phyloP scores from a whole-genome alignment of 2,329 filamentous ascomycete genomes.

The Fusarium nematophilum region DNA sequence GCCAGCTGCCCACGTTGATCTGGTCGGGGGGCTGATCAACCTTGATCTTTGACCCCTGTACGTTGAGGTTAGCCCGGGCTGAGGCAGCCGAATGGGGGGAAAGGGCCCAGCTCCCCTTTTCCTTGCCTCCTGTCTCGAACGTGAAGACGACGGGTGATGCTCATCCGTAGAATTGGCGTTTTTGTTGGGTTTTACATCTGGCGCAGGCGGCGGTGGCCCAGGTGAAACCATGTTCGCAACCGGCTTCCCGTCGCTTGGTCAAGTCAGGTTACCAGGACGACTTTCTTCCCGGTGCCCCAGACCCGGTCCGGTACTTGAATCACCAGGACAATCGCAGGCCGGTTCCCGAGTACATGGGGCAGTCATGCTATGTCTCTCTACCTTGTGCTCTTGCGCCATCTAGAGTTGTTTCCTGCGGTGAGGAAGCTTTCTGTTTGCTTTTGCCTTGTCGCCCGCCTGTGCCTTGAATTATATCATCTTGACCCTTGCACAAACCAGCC shows the following conservation, averaged over 20 bases:
- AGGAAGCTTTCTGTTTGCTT: neutral
- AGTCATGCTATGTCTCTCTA: too few species aligned
- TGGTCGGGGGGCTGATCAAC: too few species aligned
- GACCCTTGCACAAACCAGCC: neutral
- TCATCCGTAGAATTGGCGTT: neutral
- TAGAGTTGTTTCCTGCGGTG: too few species aligned
- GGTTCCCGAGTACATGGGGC: neutral
- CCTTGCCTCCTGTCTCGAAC: too few species aligned
- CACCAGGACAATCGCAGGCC: neutral
- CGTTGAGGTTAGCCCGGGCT: too few species aligned
- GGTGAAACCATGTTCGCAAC: conserved; percentile 6
- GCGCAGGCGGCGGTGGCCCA: neutral
- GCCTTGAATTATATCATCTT: neutral
- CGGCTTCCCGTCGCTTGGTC: conserved; percentile 2
- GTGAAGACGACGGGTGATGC: too few species aligned
- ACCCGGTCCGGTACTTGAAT: conserved; percentile 13
- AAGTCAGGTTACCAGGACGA: neutral
- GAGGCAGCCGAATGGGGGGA: neutral
- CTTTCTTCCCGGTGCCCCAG: conserved; percentile 1
- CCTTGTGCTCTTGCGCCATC: too few species aligned
- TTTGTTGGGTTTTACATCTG: neutral
- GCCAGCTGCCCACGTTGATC: too few species aligned
- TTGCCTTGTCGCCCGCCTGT: neutral
- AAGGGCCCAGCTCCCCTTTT: neutral
- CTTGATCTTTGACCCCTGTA: conserved; percentile 15